Base-by-base conservation (phyloP, 2,329 filamentous ascomycete species). In the Trichocomaceae sp. region DNA sequence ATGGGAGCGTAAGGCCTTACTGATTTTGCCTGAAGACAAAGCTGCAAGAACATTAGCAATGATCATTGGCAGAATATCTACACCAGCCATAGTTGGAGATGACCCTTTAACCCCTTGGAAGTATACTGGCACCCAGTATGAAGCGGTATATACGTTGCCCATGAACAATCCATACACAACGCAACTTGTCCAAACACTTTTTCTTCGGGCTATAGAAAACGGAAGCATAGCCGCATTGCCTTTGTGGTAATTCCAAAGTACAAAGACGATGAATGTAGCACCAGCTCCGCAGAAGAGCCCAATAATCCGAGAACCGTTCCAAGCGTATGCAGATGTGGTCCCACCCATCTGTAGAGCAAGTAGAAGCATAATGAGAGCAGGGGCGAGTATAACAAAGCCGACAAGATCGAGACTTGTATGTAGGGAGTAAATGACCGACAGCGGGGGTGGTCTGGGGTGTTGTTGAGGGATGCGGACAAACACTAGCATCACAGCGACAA, bases 1-100 rank as follows among this genome's bases (percentile, higher is more conserved):
- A 5, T 29, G n/a, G 13, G 13, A 47, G n/a, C n/a, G 23, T 29
- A 15, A 19, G 17, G 7, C 8, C 42, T 22, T 41, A 47, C 42
- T 26, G 26, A 48, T 22, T 22, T 17, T 9, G 2, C 46, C 35
- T 12, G 35, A 47, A 10, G n/a, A 37, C 10, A 78, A 66, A 22
- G 69, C 74, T 20, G 31, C 33, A 37, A 71, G 5, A 20, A 47
- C 15, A 5, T 60, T 33, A 23, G 29, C 57, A 5, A 67, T 55
- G 1, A 63, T 60, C 2, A 58, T 63, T 13, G 71, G 64, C 8
- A 72, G 61, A 2, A 71, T 58, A 2, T 62, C 54, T 1, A 71
- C 57, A 2, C 70, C 66, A 3, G 71, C 65, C 0, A 65, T 57
- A 0, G 63, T 59, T 0, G 77, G 69, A 0, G 65, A 62, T 3